Percentiles rank a stretch among this genome's conserved stretches.
Conservation (phyloP, 164 flowering plant genomes). For the Chimonanthus salicifolius region DNA sequence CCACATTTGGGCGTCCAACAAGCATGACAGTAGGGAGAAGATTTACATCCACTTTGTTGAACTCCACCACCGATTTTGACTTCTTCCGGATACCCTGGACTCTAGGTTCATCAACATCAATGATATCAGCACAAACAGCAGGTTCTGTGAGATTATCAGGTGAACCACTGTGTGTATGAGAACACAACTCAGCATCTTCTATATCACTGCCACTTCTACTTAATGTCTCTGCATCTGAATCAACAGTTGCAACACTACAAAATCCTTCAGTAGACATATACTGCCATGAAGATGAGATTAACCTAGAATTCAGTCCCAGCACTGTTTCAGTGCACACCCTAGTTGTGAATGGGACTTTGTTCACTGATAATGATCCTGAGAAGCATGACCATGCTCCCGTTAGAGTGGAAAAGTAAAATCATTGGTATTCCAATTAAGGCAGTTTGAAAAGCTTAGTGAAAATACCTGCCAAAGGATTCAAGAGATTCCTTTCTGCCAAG, state of each 20-base stretch:
- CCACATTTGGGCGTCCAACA: constrained; percentile 96
- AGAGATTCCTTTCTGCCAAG: constrained; percentile 5
- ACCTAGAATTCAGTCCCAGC: background rate
- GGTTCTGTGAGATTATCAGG: background rate
- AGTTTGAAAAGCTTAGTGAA: background rate
- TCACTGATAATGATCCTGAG: constrained; percentile 7
- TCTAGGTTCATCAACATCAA: constrained; percentile 5
- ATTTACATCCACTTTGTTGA: constrained; percentile 52
- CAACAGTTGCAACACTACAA: constrained; percentile 10
- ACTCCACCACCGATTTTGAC: constrained; percentile 40
- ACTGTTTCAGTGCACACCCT: background rate
- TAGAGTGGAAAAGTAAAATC: background rate
- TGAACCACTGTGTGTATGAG: constrained; percentile 1
- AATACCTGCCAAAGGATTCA: background rate
- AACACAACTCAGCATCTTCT: constrained; percentile 3
- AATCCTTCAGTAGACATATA: constrained; percentile 4
- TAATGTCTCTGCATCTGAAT: background rate
- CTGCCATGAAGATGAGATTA: background rate
- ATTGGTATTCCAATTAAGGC: background rate
- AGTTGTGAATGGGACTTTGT: background rate
- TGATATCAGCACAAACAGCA: constrained; percentile 1
- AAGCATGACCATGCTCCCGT: background rate
- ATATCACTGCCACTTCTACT: background rate
- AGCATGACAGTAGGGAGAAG: constrained; percentile 77
- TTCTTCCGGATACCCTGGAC: constrained; percentile 9